Conservation (phyloP, 2,329 filamentous ascomycete species). For the Penicillium sp. region DNA sequence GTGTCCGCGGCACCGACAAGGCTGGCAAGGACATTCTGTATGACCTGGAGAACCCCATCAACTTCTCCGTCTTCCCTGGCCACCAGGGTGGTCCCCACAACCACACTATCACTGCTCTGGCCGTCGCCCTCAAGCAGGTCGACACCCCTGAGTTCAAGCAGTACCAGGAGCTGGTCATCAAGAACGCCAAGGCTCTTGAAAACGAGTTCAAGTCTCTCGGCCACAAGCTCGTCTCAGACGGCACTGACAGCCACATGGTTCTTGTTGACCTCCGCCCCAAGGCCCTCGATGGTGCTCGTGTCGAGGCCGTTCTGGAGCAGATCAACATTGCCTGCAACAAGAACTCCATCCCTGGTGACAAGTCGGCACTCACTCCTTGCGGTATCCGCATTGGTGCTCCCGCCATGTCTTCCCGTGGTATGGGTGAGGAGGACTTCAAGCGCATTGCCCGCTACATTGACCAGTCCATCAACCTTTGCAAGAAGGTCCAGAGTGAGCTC, state of each 20-base stretch:
- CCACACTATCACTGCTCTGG: conserved; percentile 94
- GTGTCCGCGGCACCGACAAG: conserved; percentile 82
- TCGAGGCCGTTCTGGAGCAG: conserved; percentile 93
- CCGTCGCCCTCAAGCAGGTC: conserved; percentile 92
- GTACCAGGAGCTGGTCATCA: conserved; percentile 86
- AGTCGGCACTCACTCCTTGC: conserved; percentile 89
- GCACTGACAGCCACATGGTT: conserved; percentile 96
- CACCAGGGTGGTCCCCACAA: conserved; percentile 98
- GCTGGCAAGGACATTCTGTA: conserved; percentile 83
- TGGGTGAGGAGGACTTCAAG: conserved; percentile 88
- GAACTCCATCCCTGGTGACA: conserved; percentile 97
- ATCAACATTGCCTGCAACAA: conserved; percentile 99
- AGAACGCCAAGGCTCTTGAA: conserved; percentile 87
- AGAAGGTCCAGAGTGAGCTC: conserved; percentile 77
- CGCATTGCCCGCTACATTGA: conserved; percentile 88
- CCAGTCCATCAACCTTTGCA: conserved; percentile 81
- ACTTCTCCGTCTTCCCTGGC: conserved; percentile 93
- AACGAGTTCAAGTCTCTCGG: conserved; percentile 66
- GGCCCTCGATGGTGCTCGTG: conserved; percentile 82
- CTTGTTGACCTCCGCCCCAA: conserved; percentile 88
- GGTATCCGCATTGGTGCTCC: conserved; percentile 96
- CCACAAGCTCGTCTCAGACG: conserved; percentile 87
- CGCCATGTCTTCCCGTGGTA: conserved; percentile 95
- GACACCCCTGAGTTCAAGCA: conserved; percentile 84
- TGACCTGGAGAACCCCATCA: conserved; percentile 90